Evolutionary conservation across 345 rosid species (phyloP).

Genomic region (Populus simonii): DNA sequence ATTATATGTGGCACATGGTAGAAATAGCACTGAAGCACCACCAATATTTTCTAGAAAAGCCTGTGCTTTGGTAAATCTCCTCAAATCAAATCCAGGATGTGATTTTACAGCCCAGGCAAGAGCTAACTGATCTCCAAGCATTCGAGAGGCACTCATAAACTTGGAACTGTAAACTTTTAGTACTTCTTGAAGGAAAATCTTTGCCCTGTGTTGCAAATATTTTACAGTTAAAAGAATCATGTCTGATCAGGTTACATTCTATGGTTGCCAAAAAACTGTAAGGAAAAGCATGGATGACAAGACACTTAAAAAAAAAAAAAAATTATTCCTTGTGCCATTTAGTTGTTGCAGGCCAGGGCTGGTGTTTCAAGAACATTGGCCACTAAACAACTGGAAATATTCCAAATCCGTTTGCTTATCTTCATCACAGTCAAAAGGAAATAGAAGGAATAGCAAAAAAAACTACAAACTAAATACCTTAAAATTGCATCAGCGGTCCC

Average conservation of each 20-base stretch:
- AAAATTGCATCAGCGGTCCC: slow-evolving; percentile 72
- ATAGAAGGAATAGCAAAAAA: neutral
- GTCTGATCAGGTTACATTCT: neutral
- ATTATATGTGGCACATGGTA: slow-evolving; percentile 79
- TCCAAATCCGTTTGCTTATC: neutral
- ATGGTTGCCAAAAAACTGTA: neutral
- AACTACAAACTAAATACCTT: slow-evolving; percentile 41
- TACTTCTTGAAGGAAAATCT: slow-evolving; percentile 58
- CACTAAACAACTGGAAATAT: neutral
- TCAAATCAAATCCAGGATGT: slow-evolving; percentile 54
- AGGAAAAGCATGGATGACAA: neutral
- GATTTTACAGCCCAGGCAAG: slow-evolving; percentile 69
- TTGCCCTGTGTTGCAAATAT: slow-evolving; percentile 55
- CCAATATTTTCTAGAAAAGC: slow-evolving; percentile 54
- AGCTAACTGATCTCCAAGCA: slow-evolving; percentile 97
- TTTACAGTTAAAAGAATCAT: neutral
- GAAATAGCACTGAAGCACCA: slow-evolving; percentile 63
- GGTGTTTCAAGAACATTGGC: neutral
- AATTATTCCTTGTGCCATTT: neutral
- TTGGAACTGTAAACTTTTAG: slow-evolving; percentile 60
- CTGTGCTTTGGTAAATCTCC: slow-evolving; percentile 58
- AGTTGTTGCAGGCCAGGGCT: neutral
- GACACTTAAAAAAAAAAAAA: neutral
- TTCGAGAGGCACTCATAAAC: slow-evolving; percentile 75
- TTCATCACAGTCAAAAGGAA: neutral